Evolutionary conservation across 1,139 yeast species (phyloP).

Genomic region (Arxiozyma bovina): DNA sequence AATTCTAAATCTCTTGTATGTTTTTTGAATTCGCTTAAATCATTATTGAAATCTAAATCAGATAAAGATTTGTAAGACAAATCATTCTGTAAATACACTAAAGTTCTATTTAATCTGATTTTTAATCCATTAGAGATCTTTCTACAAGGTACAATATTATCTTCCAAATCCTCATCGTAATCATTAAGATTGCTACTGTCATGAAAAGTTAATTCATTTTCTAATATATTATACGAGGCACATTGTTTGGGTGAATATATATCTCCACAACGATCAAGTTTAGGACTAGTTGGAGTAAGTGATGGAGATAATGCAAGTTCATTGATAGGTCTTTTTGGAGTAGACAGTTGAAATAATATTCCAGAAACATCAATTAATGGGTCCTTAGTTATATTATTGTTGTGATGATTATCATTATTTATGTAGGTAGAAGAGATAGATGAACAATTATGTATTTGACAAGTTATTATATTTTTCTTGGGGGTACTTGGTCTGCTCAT

Average conservation of each 20-base stretch:
- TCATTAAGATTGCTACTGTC: neutral
- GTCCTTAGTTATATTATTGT: neutral
- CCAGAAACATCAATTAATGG: slow-evolving; percentile 10
- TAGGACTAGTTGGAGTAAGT: slow-evolving; percentile 31
- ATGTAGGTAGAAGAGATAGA: slow-evolving; percentile 9
- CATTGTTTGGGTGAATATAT: neutral
- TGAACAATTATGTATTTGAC: slow-evolving; percentile 3
- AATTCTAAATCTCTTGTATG: neutral
- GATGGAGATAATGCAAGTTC: slow-evolving; percentile 26
- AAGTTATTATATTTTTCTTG: neutral
- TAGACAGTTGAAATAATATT: slow-evolving; percentile 26
- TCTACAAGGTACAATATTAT: slow-evolving; percentile 30
- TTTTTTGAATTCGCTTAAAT: slow-evolving; percentile 5
- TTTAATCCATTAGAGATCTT: slow-evolving; percentile 35
- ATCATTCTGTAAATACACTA: slow-evolving; percentile 37
- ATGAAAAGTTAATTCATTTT: neutral
- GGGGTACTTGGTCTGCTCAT: neutral
- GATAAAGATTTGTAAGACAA: slow-evolving; percentile 33
- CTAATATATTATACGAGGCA: neutral
- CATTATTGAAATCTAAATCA: slow-evolving; percentile 29
- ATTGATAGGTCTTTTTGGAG: slow-evolving; percentile 27
- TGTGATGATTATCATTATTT: neutral
- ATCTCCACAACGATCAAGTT: neutral
- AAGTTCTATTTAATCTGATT: slow-evolving; percentile 38
- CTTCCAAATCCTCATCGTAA: slow-evolving; percentile 10